Evolutionary conservation across 2,329 filamentous ascomycete genomes (phyloP).

Genomic region (Lanzia echinophila): DNA sequence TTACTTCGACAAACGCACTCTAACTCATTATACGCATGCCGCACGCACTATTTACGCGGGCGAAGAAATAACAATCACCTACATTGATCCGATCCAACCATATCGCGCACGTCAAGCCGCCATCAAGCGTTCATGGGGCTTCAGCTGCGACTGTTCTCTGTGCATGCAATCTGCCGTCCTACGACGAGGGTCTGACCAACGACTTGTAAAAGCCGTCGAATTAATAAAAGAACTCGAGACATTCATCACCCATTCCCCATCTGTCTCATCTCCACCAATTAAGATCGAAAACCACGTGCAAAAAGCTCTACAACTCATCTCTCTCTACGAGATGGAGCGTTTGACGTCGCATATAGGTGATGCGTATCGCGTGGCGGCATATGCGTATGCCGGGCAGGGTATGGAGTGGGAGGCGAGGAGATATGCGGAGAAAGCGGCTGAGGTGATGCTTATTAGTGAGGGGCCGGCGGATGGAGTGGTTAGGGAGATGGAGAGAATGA

Average conservation of each 20-base stretch:
- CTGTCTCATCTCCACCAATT: not conserved
- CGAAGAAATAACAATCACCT: slow-evolving; percentile 36
- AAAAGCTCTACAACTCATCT: not conserved
- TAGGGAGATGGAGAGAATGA: not conserved
- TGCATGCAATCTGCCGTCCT: slow-evolving; percentile 24
- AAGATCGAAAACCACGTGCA: not conserved
- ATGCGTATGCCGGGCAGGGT: not conserved
- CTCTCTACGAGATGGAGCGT: not conserved
- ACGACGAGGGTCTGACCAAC: not conserved
- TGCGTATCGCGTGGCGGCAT: not conserved
- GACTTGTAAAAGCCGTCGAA: not conserved
- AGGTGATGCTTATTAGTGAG: not conserved
- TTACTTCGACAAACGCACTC: slow-evolving; percentile 30
- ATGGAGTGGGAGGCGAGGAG: not conserved
- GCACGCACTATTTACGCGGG: slow-evolving; percentile 32
- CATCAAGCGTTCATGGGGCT: slow-evolving; percentile 33
- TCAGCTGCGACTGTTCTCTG: slow-evolving; percentile 32
- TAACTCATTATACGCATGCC: slow-evolving; percentile 33
- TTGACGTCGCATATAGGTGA: not conserved
- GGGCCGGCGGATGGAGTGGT: not conserved
- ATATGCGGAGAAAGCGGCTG: not conserved
- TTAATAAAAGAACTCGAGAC: not conserved
- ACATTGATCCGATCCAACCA: slow-evolving; percentile 28
- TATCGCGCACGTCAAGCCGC: slow-evolving; percentile 23
- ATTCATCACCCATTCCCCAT: not conserved